Conservation (phyloP, 768 basidiomycete species). For the Leccinum rimulosum region DNA sequence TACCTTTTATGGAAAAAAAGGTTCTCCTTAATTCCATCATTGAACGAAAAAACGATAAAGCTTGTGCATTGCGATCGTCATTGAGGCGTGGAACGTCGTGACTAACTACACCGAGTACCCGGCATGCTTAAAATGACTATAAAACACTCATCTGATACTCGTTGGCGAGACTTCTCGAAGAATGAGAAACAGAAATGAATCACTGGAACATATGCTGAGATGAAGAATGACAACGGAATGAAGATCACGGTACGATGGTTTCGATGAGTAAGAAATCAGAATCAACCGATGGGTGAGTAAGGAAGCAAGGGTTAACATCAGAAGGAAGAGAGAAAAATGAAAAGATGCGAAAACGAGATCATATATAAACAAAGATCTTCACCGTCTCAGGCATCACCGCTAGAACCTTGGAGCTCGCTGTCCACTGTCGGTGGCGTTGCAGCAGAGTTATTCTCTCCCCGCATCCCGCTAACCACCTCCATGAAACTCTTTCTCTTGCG, state of each 20-base stretch:
- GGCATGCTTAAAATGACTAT: slow-evolving; percentile 11
- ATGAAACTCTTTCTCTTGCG: slow-evolving; percentile 59
- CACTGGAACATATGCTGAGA: slow-evolving; percentile 12
- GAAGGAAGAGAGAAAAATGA: slow-evolving; percentile 3
- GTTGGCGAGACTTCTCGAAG: slow-evolving; percentile 2
- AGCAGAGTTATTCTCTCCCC: slow-evolving; percentile 15
- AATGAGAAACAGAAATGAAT: slow-evolving; percentile 3
- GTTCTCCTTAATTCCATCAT: slow-evolving; percentile 15
- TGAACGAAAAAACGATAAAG: not conserved
- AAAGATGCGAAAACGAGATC: slow-evolving; percentile 8
- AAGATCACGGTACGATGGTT: slow-evolving; percentile 14
- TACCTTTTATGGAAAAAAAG: slow-evolving; percentile 7
- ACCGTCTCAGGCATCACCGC: slow-evolving; percentile 12
- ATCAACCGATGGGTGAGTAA: slow-evolving; percentile 7
- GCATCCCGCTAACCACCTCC: slow-evolving; percentile 38
- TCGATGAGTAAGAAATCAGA: slow-evolving; percentile 12
- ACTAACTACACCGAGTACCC: slow-evolving; percentile 20
- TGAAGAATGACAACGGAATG: slow-evolving; percentile 8
- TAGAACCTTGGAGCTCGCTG: slow-evolving; percentile 9
- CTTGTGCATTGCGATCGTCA: slow-evolving; percentile 18
- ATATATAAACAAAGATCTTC: slow-evolving; percentile 3
- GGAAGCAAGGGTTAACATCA: slow-evolving; percentile 1
- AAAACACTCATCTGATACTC: slow-evolving; percentile 21
- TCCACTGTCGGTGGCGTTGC: slow-evolving; percentile 38
- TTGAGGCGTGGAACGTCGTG: slow-evolving; percentile 20